Percentiles rank a stretch among this genome's conserved stretches.
phyloP scores from a whole-genome alignment of 2,329 filamentous ascomycete species.

The Botryotinia convoluta region DNA sequence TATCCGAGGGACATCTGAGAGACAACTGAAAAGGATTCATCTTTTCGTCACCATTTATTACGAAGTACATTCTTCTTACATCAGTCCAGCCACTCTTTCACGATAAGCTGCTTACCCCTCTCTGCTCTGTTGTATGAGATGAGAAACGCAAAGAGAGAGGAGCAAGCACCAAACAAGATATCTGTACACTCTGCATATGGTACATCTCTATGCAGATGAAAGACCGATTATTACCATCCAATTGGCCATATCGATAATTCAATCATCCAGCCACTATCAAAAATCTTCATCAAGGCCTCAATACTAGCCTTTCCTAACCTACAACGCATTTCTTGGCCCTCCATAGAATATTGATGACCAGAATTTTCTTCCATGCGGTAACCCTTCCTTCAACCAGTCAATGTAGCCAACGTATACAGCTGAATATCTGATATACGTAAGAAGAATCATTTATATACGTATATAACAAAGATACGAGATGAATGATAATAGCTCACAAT shows the following conservation, averaged over 20 bases:
- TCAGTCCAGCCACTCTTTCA: background rate
- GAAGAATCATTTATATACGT: background rate
- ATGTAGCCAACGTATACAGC: background rate
- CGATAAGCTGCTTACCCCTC: constrained; percentile 9
- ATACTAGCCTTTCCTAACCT: background rate
- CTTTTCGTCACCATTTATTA: background rate
- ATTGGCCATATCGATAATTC: background rate
- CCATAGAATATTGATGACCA: background rate
- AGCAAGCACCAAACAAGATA: background rate
- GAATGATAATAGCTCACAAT: background rate
- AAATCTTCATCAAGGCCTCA: background rate
- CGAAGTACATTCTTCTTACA: background rate
- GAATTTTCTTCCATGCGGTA: no score
- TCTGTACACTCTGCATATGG: background rate
- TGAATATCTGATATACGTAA: background rate
- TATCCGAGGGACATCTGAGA: background rate
- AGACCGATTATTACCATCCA: background rate
- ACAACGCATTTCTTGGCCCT: background rate
- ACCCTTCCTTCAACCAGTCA: background rate
- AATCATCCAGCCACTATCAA: background rate
- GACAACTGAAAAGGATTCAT: background rate
- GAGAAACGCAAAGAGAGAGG: background rate
- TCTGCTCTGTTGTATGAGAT: background rate
- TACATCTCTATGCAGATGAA: background rate
- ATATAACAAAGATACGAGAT: background rate